Evolutionary conservation across 108 stramenopile genomes (phyloP), one percentile per base, ranked within the genome.

Genomic region (Nannochloropsis gaditana): DNA sequence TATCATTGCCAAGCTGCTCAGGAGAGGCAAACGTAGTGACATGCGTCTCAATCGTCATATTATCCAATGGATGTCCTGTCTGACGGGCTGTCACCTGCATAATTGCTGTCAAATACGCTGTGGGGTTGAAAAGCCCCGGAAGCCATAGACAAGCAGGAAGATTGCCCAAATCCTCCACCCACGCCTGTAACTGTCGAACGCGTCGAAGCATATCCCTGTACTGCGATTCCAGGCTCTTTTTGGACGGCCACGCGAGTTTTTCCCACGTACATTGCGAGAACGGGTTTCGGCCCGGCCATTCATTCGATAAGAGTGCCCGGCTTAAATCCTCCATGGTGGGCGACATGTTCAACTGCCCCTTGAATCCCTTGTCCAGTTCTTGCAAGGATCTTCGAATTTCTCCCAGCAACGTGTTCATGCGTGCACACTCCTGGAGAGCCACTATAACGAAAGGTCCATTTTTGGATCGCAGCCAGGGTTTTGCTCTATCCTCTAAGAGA

Each of bases 321-420:
- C 59, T 80, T 31, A 94, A 86, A n/a, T 94, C 92, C 87, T 93
- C 93, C 91, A 95, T 93, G 15, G 92, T 81, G 73, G 90, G 86
- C 41, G 91, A 92, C 94, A 94, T 94, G 90, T 94, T 94, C 4
- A 93, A 89, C 84, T 93, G 93, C 3, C 94, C 94, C 86, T 93
- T 93, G 43, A 95, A 85, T 5, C 93, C 94, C 90, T 95, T 95
- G 59, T 94, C 93, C 79, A 95, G 88, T 79, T 95, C 94, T 8
- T 89, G 80, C 15, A 95, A 82, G 9, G 93, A 92, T 21, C 85
- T 42, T n/a, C 92, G 83, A 45, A 95, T 93, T 85, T 92, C 92
- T 15, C 87, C 83, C 79, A 94, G 44, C 83, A 95, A 91, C 17
- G 85, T 88, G 86, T 95, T 94, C 93, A 95, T 94, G 45, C 93